Evolutionary conservation across 2,329 filamentous ascomycete species (phyloP).

Genomic region (Aureobasidium uvarum): DNA sequence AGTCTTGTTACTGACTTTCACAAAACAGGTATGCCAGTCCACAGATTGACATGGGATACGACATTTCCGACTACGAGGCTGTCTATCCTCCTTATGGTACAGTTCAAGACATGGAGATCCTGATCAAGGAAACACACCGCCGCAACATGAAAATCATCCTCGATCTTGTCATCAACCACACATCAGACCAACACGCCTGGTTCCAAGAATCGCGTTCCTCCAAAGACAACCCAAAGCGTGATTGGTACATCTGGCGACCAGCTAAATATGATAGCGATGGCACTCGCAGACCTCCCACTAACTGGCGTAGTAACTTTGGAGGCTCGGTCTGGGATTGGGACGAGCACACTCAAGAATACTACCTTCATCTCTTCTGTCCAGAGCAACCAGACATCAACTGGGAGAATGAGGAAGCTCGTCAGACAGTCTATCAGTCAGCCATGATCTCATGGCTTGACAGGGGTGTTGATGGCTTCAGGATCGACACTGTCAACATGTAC

Average conservation of each 20-base stretch:
- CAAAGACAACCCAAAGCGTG: conserved; percentile 50
- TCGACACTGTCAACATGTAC: conserved; percentile 34
- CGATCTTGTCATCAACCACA: conserved; percentile 77
- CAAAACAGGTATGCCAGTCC: conserved; percentile 49
- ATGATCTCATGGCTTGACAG: conserved; percentile 68
- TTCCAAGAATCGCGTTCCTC: conserved; percentile 56
- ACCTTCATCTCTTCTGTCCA: conserved; percentile 71
- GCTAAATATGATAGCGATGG: conserved; percentile 51
- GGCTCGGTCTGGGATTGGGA: conserved; percentile 67
- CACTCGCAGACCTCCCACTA: conserved; percentile 67
- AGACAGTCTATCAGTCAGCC: conserved; percentile 64
- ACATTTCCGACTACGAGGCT: conserved; percentile 65
- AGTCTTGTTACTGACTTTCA: not conserved
- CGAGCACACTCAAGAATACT: conserved; percentile 69
- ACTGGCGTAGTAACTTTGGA: conserved; percentile 65
- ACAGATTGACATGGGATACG: conserved; percentile 68
- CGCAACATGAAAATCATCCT: conserved; percentile 69
- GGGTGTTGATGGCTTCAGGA: conserved; percentile 55
- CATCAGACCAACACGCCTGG: conserved; percentile 62
- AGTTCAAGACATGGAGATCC: conserved; percentile 61
- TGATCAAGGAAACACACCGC: conserved; percentile 60
- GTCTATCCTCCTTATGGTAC: conserved; percentile 66
- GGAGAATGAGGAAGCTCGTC: conserved; percentile 68
- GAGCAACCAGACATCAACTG: conserved; percentile 84
- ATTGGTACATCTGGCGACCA: conserved; percentile 58